Conservation (phyloP, 805 yeast genomes). For the Nakazawaea molendinolei region DNA sequence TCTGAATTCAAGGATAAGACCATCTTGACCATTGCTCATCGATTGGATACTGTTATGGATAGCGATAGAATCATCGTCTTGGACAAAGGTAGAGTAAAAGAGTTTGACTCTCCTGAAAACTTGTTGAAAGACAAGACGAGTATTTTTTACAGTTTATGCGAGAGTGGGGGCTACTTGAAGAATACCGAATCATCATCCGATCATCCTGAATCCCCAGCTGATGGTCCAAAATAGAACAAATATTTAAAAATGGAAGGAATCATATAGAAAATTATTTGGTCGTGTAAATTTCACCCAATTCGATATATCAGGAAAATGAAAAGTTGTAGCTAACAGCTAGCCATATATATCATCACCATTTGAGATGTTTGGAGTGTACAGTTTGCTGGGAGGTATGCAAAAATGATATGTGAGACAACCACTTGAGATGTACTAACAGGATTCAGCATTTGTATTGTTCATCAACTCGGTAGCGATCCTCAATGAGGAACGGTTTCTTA, state of each 20-base stretch:
- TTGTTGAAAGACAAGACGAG: constrained; percentile 62
- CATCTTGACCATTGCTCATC: constrained; percentile 78
- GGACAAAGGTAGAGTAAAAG: constrained; percentile 70
- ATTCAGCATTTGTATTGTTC: constrained; percentile 37
- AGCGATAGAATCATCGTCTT: constrained; percentile 72
- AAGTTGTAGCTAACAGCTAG: too few relatives aligned
- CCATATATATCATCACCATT: too few relatives aligned
- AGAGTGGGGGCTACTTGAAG: constrained; percentile 58
- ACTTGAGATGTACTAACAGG: not conserved
- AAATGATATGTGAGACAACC: not conserved
- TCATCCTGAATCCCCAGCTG: too few relatives aligned
- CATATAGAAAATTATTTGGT: not conserved
- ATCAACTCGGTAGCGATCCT: constrained; percentile 53
- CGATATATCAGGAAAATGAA: not conserved
- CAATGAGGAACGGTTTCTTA: constrained; percentile 54
- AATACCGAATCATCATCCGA: too few relatives aligned
- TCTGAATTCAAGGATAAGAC: constrained; percentile 70
- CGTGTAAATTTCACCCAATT: not conserved
- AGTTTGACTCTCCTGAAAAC: constrained; percentile 65
- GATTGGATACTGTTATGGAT: constrained; percentile 77
- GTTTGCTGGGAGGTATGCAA: constrained; percentile 9
- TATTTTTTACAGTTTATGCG: constrained; percentile 72
- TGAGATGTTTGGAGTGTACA: constrained; percentile 13
- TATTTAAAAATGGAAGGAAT: not conserved
- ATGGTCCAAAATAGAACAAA: too few relatives aligned